Evolutionary conservation across 768 basidiomycete genomes (phyloP).

Genomic region (Lactifluus pinguis): DNA sequence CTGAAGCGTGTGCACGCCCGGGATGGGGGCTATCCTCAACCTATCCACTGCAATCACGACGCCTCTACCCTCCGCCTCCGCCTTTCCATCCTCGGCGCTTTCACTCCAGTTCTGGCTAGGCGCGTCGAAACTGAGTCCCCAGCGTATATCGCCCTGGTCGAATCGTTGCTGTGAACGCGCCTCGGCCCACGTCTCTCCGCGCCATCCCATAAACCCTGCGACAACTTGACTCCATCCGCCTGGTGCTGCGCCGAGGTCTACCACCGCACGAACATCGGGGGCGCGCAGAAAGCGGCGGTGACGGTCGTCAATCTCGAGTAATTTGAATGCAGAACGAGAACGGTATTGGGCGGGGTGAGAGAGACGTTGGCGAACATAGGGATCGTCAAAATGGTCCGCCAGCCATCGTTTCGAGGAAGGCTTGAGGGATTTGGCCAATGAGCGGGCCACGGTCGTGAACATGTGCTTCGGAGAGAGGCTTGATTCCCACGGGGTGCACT

Average conservation of each 20-base stretch:
- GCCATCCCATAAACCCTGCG: slow-evolving; percentile 51
- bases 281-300: slow-evolving; percentile 44
- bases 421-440: slow-evolving; percentile 4
- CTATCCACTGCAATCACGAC: slow-evolving; percentile 76
- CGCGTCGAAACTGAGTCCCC: slow-evolving; percentile 5
- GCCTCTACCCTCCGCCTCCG: slow-evolving; percentile 27
- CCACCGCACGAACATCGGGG: slow-evolving; percentile 49
- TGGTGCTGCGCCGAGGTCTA: slow-evolving; percentile 88
- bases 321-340: slow-evolving; percentile 87
- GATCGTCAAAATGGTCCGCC: slow-evolving; percentile 58
- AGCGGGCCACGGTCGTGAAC: slow-evolving; percentile 1
- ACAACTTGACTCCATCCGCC: slow-evolving; percentile 94
- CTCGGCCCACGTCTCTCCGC: slow-evolving; percentile 17
- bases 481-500: not conserved
- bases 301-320: slow-evolving; percentile 63
- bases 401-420: slow-evolving; percentile 54
- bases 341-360: slow-evolving; percentile 45
- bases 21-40: slow-evolving; percentile 60
- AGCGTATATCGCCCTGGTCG: not conserved
- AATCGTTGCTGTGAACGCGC: not conserved
- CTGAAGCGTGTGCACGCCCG: slow-evolving; percentile 62
- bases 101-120: slow-evolving; percentile 2
- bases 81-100: not conserved
- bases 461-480: not conserved
- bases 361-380: slow-evolving; percentile 54